Conservation (phyloP, 176 grass and related monocot genomes). For the Hordeum marinum region DNA sequence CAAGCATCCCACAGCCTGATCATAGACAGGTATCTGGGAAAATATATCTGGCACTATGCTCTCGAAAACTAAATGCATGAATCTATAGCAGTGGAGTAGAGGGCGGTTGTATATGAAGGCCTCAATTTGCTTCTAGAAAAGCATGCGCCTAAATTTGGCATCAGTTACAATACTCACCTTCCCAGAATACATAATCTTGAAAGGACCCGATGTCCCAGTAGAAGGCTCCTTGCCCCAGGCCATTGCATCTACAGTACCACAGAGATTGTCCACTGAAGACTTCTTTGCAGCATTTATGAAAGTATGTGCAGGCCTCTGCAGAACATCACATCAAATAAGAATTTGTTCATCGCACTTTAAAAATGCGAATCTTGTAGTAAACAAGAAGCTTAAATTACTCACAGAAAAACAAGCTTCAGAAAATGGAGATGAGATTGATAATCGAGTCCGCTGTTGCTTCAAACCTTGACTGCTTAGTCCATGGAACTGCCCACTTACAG, state of each 20-base stretch:
- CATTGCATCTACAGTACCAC: slow-evolving; percentile 72
- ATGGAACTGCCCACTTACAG: slow-evolving; percentile 75
- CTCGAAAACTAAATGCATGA: slow-evolving; percentile 20
- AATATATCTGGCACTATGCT: slow-evolving; percentile 15
- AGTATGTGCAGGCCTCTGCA: slow-evolving; percentile 73
- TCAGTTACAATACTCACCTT: slow-evolving; percentile 43
- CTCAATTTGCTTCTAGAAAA: slow-evolving; percentile 5
- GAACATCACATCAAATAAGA: slow-evolving; percentile 23
- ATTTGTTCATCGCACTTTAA: slow-evolving; percentile 1
- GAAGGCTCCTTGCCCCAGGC: slow-evolving; percentile 88
- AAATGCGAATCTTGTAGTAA: slow-evolving; percentile 18
- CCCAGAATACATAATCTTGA: slow-evolving; percentile 60
- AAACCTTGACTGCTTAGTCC: slow-evolving; percentile 70
- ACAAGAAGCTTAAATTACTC: slow-evolving; percentile 38
- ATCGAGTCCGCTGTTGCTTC: slow-evolving; percentile 52
- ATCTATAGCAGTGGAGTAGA: not conserved
- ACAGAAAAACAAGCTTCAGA: slow-evolving; percentile 91
- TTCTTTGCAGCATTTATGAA: slow-evolving; percentile 89
- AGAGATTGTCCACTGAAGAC: slow-evolving; percentile 61
- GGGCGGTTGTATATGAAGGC: not conserved
- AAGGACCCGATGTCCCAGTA: slow-evolving; percentile 69
- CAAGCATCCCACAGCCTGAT: not conserved
- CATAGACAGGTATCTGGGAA: slow-evolving; percentile 12
- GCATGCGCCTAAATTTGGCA: slow-evolving; percentile 10
- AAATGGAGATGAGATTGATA: slow-evolving; percentile 82